Conservation (phyloP, 1,139 yeast species). For the Saccharomyces hybrid region DNA sequence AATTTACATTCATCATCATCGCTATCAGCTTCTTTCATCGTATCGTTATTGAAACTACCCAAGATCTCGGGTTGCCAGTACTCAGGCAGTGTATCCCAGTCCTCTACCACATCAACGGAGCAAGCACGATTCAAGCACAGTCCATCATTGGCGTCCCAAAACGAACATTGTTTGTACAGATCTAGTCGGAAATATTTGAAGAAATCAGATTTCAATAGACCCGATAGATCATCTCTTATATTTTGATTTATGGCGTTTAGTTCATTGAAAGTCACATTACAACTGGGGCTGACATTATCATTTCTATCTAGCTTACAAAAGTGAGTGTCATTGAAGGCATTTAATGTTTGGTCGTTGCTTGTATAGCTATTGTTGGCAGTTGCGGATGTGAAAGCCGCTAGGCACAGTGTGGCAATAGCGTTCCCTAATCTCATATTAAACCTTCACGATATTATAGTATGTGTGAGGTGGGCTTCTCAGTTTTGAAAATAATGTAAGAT, state of each 20-base stretch:
- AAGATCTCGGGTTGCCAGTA: slow-evolving; percentile 66
- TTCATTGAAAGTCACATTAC: slow-evolving; percentile 47
- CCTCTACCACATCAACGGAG: slow-evolving; percentile 72
- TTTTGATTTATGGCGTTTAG: slow-evolving; percentile 44
- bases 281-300: slow-evolving; percentile 33
- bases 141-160: slow-evolving; percentile 69
- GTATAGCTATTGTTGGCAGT: not conserved
- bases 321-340: slow-evolving; percentile 15
- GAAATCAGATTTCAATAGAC: slow-evolving; percentile 59
- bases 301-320: slow-evolving; percentile 33
- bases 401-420: slow-evolving; percentile 1
- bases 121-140: slow-evolving; percentile 91
- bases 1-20: slow-evolving; percentile 31
- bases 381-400: not conserved
- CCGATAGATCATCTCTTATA: slow-evolving; percentile 47
- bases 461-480: not conserved
- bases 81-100: slow-evolving; percentile 64
- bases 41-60: slow-evolving; percentile 49
- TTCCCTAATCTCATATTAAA: not conserved
- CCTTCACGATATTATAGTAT: not conserved
- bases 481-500: not conserved
- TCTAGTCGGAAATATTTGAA: slow-evolving; percentile 84
- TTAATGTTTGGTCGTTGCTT: not conserved
- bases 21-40: slow-evolving; percentile 32
- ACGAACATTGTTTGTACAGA: slow-evolving; percentile 79